phyloP scores from a whole-genome alignment of 176 grass and related monocot genomes.

The Dendrocalamus sinicus region DNA sequence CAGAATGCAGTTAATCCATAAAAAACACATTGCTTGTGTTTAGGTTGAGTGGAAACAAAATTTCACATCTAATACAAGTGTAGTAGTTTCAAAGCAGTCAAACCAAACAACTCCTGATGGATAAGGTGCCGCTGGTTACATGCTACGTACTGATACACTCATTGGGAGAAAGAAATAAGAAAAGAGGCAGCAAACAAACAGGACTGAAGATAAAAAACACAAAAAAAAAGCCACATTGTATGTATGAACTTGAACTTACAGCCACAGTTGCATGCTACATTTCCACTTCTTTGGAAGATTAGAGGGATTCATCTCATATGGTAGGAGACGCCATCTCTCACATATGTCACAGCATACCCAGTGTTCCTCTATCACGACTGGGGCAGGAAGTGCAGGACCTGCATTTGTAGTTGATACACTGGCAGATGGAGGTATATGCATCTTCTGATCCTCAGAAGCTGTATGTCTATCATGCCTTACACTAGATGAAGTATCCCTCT shows the following conservation, averaged over 20 bases:
- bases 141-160: slow-evolving; percentile 36
- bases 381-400: slow-evolving; percentile 47
- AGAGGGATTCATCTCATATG: slow-evolving; percentile 71
- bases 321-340: slow-evolving; percentile 91
- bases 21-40: neutral
- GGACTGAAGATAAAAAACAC: neutral
- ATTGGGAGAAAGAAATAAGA: slow-evolving; percentile 8
- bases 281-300: slow-evolving; percentile 87
- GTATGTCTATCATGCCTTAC: slow-evolving; percentile 56
- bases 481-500: slow-evolving; percentile 57
- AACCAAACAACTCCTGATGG: slow-evolving; percentile 25
- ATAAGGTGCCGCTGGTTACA: neutral
- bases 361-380: slow-evolving; percentile 81
- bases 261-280: slow-evolving; percentile 89
- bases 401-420: slow-evolving; percentile 55
- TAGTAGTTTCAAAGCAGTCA: slow-evolving; percentile 34
- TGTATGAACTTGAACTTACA: slow-evolving; percentile 74
- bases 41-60: slow-evolving; percentile 24
- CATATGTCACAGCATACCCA: slow-evolving; percentile 98
- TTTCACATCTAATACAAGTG: neutral
- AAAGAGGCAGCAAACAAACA: neutral
- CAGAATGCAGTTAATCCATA: neutral
- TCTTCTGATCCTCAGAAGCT: slow-evolving; percentile 51
- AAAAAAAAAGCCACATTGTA: neutral
- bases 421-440: slow-evolving; percentile 54